Conservation (phyloP, 1,284 basidiomycete species). For the Trametes polyzona region DNA sequence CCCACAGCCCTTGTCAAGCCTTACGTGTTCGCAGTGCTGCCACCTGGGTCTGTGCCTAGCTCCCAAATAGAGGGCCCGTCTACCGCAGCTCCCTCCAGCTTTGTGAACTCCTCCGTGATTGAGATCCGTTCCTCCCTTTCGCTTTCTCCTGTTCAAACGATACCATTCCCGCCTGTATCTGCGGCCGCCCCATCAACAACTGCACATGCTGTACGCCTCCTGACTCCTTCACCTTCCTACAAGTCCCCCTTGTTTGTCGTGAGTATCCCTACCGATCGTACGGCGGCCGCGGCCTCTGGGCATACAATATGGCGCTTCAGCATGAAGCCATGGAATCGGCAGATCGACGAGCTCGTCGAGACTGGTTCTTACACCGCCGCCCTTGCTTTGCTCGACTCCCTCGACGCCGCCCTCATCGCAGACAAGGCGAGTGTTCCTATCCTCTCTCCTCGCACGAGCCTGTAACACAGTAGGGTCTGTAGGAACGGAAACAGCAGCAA, state of each 20-base stretch:
- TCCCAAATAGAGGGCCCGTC: conserved; percentile 28
- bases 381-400: conserved; percentile 75
- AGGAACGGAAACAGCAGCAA: conserved; percentile 58
- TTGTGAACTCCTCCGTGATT: conserved; percentile 60
- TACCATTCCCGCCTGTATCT: conserved; percentile 65
- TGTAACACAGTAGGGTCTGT: background rate
- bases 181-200: conserved; percentile 32
- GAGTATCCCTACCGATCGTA: conserved; percentile 75
- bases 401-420: conserved; percentile 65
- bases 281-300: conserved; percentile 64
- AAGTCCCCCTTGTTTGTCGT: conserved; percentile 70
- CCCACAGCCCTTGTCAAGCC: conserved; percentile 76
- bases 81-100: conserved; percentile 30
- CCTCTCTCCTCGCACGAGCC: background rate
- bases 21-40: conserved; percentile 82
- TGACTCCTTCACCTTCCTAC: conserved; percentile 52
- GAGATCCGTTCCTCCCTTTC: conserved; percentile 85
- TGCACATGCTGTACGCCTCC: conserved; percentile 59
- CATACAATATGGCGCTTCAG: conserved; percentile 78
- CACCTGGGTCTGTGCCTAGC: conserved; percentile 61
- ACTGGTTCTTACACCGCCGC: conserved; percentile 81
- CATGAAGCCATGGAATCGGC: conserved; percentile 77
- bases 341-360: conserved; percentile 84
- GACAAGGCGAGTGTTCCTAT: conserved; percentile 61
- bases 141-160: conserved; percentile 62